phyloP scores from a whole-genome alignment of 805 yeast species.

The Candida krabiensis region DNA sequence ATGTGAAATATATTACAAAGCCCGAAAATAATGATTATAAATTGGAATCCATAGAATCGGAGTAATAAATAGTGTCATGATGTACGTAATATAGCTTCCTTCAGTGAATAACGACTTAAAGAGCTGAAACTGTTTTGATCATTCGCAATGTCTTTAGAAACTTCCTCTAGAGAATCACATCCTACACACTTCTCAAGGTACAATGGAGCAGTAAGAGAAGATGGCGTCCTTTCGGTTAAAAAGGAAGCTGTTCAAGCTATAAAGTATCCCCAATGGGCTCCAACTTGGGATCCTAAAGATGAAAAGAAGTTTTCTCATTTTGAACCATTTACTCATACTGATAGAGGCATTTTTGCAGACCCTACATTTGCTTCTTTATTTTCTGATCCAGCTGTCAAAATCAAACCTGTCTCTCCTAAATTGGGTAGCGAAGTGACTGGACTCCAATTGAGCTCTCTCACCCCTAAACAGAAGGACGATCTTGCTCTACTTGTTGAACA shows the following conservation, averaged over 20 bases:
- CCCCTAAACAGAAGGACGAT: conserved; percentile 61
- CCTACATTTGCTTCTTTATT: conserved; percentile 52
- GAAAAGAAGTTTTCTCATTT: conserved; percentile 34
- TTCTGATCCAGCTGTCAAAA: conserved; percentile 22
- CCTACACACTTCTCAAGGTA: conserved; percentile 48
- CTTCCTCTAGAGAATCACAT: no score
- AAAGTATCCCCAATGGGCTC: conserved; percentile 55
- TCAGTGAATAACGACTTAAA: no score
- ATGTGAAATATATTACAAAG: no score
- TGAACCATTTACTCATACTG: conserved; percentile 53
- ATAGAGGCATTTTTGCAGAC: conserved; percentile 64
- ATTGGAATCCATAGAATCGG: no score
- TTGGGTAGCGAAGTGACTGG: conserved; percentile 65
- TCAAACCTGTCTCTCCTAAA: conserved; percentile 58
- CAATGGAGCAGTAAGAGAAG: conserved; percentile 44
- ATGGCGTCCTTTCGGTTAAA: conserved; percentile 47
- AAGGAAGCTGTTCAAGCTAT: conserved; percentile 35
- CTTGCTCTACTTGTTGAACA: conserved; percentile 66
- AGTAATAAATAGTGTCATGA: no score
- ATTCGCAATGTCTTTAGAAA: no score
- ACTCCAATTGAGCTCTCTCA: conserved; percentile 54
- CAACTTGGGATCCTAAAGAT: conserved; percentile 62
- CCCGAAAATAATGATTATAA: no score
- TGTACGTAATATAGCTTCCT: no score
- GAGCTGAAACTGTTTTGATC: no score